Base-by-base conservation (phyloP, 345 rosid genomes). In the Rhodamnia rubescens region DNA sequence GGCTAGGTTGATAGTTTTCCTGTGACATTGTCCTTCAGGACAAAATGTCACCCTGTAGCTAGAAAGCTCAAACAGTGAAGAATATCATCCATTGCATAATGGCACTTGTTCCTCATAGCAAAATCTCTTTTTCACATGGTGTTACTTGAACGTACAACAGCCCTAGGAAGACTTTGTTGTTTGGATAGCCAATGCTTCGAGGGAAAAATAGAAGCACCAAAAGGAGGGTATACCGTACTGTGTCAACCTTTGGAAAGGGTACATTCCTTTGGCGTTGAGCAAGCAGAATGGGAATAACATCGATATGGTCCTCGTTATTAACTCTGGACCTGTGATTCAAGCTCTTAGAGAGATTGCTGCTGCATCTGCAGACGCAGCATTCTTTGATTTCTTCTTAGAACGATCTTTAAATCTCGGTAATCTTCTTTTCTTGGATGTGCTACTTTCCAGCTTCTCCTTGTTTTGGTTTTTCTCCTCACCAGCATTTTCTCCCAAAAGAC, bases 341-440 rank as follows among this genome's bases (percentile, higher is more conserved):
- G 86, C 90, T 90, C 86, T 85, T 85, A 87, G 85, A 51, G 92
- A 88, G 74, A 91, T 84, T 42, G 90, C 86, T 6, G 86, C 86
- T 81, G 74, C 84, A 18, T 88, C 92, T 84, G 90, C 87, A 58
- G 82, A 85, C 82, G 88, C 88, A 55, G 82, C 88, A 84, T 82
- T 75, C 88, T 91, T 93, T n/a, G 89, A 92, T 88, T 94, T 96
- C 93, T 96, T 96, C 50, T 58, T 88, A 15, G 94, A 93, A 83
- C 85, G 84, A 58, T 84, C 92, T 88, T 75, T 87, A n/a, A 89
- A 87, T 85, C 92, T 94, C 74, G 84, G 87, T 50, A 94, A 90
- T 93, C 93, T 94, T 44, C 96, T 89, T 89, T 94, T 96, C 95
- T 90, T 93, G 0, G 88, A 86, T 32, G 88, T 86, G 32, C 90